These are phyloP conservation scores for Jaltomata sinuosa DNA, from an alignment of 257 asterid species.

Conservation along the genomic window DNA sequence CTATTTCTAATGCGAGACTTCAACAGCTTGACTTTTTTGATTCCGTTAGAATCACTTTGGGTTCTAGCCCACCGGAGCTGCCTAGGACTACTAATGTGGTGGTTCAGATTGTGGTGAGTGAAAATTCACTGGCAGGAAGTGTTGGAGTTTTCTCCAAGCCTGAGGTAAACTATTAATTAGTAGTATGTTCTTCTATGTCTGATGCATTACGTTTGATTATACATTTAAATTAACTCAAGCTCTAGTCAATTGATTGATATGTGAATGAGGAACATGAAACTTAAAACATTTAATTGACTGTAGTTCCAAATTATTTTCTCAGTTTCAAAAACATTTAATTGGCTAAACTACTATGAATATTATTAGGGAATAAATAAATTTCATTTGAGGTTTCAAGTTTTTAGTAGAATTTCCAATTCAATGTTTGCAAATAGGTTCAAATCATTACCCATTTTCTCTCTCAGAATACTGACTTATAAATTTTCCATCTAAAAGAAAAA, in stretches of 20 bases:
- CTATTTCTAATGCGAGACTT: constrained; percentile 46
- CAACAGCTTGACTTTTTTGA: constrained; percentile 65
- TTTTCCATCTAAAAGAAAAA: not conserved
- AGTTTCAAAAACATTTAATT: not conserved
- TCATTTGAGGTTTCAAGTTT: too few species aligned
- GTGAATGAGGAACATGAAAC: not conserved
- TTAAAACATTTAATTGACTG: not conserved
- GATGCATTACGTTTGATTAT: not conserved
- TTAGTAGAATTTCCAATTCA: too few species aligned
- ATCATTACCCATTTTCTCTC: not conserved
- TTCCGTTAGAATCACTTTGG: constrained; percentile 64
- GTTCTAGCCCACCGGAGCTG: constrained; percentile 80
- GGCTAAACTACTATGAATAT: not conserved
- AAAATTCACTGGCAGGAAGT: constrained; percentile 46
- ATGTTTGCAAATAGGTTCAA: not conserved
- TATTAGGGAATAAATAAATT: too few species aligned
- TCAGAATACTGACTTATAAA: too few species aligned
- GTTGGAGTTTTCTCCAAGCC: constrained; percentile 65
- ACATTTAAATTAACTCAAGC: not conserved
- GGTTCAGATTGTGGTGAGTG: constrained; percentile 58
- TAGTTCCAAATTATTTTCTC: too few species aligned
- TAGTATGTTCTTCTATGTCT: not conserved
- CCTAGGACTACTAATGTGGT: constrained; percentile 84
- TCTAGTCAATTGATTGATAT: not conserved
- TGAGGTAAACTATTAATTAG: constrained; percentile 35